Base-by-base conservation (phyloP, 2,329 filamentous ascomycete genomes). In the Apiospora pterosperma region DNA sequence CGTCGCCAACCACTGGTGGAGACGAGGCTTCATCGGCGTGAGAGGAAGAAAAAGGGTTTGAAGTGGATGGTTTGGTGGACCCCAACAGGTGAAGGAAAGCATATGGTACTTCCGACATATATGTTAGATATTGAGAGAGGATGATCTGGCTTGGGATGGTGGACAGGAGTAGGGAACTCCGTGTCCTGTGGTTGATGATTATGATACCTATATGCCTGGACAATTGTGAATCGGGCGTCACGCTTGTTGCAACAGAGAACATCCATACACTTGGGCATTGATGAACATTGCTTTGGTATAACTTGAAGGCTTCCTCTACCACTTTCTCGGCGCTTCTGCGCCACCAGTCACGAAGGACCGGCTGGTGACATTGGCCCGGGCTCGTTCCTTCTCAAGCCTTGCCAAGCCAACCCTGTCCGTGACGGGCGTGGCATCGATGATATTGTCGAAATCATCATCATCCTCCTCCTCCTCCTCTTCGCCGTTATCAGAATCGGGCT, bases 341-440 rank as follows among this genome's bases (percentile, higher is more conserved):
- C 78, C 73, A 36, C 78, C 82, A 0, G 84, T 82, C 1, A 82
- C 84, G 67, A 86, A 87, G 0, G 83, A 84, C 67, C 78, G 80
- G 19, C 78, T 85, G 5, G 82, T 83, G 34, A 81, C 48, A 6
- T 80, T 80, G 2, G 80, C 80, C 63, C 77, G 78, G 6, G 80
- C 77, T 42, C 84, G 79, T 70, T 88, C 85, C 76, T 83, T 87
- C 66, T 88, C 84, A 48, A 88, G 75, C 75, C 80, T 85, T 2
- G 78, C 76, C 64, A 88, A 72, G 0, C 95, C 95, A 14, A 91
- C 92, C 63, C 90, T 87, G 75, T 97, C 95, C 0, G 94, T 97
- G 21, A 96, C 88, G 0, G 93, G 93, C 3, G 92, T 95, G 0
- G 96, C 95, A 70, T 94, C 88, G 73, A 97, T 97, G 76, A 99